phyloP scores from a whole-genome alignment of 2,329 filamentous ascomycete genomes.

The Zelopaecilomyces penicillatus region DNA sequence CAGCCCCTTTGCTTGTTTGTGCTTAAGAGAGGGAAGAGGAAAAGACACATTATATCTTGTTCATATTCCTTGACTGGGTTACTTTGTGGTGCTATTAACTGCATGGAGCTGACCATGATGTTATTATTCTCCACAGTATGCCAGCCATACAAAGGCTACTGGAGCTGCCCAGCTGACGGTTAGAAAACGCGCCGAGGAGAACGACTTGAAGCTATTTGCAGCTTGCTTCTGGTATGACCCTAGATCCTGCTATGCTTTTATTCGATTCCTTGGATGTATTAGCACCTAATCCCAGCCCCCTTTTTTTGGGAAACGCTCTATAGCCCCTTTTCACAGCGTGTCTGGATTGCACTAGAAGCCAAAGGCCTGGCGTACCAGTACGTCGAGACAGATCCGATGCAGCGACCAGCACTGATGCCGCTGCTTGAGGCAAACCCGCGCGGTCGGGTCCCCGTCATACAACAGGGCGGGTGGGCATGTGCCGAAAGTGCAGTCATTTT shows the following conservation, averaged over 20 bases:
- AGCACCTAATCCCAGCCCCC: neutral
- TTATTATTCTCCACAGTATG: too few relatives aligned
- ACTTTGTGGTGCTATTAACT: neutral
- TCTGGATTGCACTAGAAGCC: conserved; percentile 81
- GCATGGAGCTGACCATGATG: too few relatives aligned
- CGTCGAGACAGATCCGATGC: conserved; percentile 74
- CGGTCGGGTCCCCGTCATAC: conserved; percentile 67
- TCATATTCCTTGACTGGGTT: neutral
- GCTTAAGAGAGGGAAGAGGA: neutral
- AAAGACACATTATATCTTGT: neutral
- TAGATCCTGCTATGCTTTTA: neutral
- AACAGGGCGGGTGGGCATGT: conserved; percentile 72
- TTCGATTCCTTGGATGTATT: neutral
- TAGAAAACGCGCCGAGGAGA: conserved; percentile 60
- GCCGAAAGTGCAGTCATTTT: conserved; percentile 75
- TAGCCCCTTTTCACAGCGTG: conserved; percentile 76
- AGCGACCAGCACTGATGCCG: conserved; percentile 47
- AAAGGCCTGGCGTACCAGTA: conserved; percentile 78
- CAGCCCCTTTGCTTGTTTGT: neutral
- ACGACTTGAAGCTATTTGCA: conserved; percentile 68
- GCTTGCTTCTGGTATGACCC: conserved; percentile 67
- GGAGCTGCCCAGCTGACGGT: conserved; percentile 62
- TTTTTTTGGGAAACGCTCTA: neutral
- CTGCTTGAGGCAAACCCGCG: conserved; percentile 69
- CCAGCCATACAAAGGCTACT: conserved; percentile 57